Evolutionary conservation across 495 filamentous ascomycete species (phyloP).

Genomic region (Chaetomium fimeti): DNA sequence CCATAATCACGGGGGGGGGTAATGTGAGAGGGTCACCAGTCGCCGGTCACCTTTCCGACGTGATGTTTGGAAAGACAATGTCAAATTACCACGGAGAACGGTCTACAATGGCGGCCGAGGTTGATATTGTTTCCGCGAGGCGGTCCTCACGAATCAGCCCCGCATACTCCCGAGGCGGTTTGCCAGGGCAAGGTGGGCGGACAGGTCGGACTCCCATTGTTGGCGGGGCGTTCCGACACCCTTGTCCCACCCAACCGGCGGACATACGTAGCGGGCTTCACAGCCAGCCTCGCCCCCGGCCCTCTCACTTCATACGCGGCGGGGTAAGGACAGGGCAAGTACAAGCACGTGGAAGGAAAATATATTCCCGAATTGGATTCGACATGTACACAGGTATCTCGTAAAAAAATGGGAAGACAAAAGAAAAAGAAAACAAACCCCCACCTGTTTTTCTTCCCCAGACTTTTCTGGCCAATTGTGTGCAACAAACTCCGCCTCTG

Average conservation of each 20-base stretch:
- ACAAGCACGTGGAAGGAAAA: not conserved
- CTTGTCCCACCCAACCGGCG: too few relatives aligned
- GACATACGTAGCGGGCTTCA: too few relatives aligned
- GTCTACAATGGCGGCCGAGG: not conserved
- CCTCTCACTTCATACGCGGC: too few relatives aligned
- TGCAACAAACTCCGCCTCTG: constrained; percentile 5
- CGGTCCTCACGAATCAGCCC: not conserved
- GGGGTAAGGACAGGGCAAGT: too few relatives aligned
- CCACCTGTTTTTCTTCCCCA: not conserved
- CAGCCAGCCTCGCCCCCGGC: not conserved
- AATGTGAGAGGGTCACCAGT: not conserved
- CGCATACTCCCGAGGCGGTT: too few relatives aligned
- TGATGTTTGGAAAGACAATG: not conserved
- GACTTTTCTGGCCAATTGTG: not conserved
- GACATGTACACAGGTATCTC: too few relatives aligned
- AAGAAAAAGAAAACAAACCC: not conserved
- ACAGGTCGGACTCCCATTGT: not conserved
- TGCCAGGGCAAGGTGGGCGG: too few relatives aligned
- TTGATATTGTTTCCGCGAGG: not conserved
- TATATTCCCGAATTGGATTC: too few relatives aligned
- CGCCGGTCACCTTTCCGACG: not conserved
- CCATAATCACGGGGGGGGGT: not conserved
- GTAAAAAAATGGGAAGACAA: too few relatives aligned
- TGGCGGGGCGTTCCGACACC: constrained; percentile 4
- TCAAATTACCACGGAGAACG: not conserved